Evolutionary conservation across 768 basidiomycete genomes (phyloP), one percentile per base, ranked within the genome.

Genomic region (Trametes cinnabarina): DNA sequence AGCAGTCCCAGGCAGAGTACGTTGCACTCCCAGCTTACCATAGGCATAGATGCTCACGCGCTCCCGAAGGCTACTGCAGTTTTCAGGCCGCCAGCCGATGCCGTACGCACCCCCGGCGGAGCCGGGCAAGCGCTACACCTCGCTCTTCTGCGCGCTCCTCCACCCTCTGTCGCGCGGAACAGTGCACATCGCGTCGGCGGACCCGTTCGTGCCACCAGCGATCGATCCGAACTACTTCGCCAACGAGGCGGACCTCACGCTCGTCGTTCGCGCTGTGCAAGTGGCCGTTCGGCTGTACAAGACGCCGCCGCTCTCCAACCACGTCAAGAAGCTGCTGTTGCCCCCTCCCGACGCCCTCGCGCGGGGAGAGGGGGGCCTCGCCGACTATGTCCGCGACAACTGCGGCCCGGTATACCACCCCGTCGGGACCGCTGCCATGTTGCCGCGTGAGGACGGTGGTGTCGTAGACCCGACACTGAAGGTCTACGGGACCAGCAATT

Each of bases 211-310:
- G 4, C 46, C 32, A 23, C 56, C 56, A 2, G 19, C 39, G 15
- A 40, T 56, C 35, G 55, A 56, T 23, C 55, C 44, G 35, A 47
- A 56, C 35, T 56, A 56, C 19, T 40, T 47, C n/a, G 34, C 55
- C 14, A 48, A 46, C 23, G 25, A 26, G 12, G 43, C 43, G 25
- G 71, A 72, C 49, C 43, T 67, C 46, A 60, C 17, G 37, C 37
- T 39, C 14, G 37, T 39, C 5, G 37, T 39, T 6, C 37, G 37
- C 37, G 37, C 14, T 15, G 37, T 39, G 37, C 37, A 39, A 15
- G 37, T 15, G 5, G 37, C 37, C 14, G 5, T 39, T 39, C 5
- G 37, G 37, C 37, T 39, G 7, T 39, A 39, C 37, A 39, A 39
- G 4, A 39, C 37, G 14, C 37, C 37, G 37, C 37, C 37, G 37